A percentile compares a stretch with the other conserved stretches of the same genome.
phyloP scores from a whole-genome alignment of 345 rosid genomes.

The Barbarea vulgaris region DNA sequence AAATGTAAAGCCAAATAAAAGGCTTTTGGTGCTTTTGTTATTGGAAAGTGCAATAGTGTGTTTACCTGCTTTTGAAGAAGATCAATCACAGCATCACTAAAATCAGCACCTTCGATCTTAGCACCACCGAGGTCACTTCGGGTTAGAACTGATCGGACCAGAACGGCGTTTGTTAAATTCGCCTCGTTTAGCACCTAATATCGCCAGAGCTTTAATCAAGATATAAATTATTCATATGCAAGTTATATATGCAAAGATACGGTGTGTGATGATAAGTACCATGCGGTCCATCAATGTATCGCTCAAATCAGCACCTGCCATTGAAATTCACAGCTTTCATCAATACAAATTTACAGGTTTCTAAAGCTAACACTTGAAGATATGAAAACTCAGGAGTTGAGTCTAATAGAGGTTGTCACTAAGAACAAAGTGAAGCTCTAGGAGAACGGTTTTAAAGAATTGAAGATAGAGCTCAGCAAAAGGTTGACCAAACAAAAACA shows the following conservation, averaged over 20 bases:
- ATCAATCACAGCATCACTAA: conserved; percentile 92
- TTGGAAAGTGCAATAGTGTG: not conserved
- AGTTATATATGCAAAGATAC: not conserved
- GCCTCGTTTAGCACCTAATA: conserved; percentile 87
- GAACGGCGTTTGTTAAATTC: conserved; percentile 80
- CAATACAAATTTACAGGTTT: not conserved
- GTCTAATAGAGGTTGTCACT: not conserved
- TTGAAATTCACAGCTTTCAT: conserved; percentile 3
- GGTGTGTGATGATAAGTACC: conserved; percentile 54
- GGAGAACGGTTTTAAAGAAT: not conserved
- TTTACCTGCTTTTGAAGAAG: conserved; percentile 84
- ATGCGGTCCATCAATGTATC: conserved; percentile 99
- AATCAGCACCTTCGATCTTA: conserved; percentile 87
- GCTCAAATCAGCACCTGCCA: conserved; percentile 92
- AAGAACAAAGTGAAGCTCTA: not conserved
- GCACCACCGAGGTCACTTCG: conserved; percentile 97
- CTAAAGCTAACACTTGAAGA: not conserved
- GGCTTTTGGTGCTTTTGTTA: conserved; percentile 1
- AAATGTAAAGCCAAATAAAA: not conserved
- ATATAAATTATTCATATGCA: not conserved
- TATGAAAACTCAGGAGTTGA: not conserved
- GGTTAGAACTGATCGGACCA: conserved; percentile 78
- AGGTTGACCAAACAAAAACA: not conserved
- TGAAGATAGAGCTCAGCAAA: not conserved
- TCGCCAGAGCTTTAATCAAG: not conserved